These are phyloP conservation scores for Hericium rajendrae DNA, from an alignment of 768 basidiomycete species.

Conservation along the genomic window DNA sequence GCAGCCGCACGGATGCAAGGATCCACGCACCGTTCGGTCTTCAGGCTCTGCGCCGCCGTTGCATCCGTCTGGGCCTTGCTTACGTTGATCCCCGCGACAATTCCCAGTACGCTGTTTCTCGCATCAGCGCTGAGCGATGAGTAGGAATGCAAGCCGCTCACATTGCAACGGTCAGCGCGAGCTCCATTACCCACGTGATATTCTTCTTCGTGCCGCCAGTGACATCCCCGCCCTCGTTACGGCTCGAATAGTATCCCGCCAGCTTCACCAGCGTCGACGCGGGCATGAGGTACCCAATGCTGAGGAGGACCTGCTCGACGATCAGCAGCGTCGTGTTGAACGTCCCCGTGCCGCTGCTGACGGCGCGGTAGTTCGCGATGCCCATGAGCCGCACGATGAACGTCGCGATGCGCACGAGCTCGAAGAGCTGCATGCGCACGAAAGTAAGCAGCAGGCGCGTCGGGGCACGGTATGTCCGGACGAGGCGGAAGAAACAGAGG, in stretches of 20 bases:
- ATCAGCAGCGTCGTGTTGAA: background rate
- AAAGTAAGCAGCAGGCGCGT: background rate
- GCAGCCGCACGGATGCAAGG: too few relatives aligned
- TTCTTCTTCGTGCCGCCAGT: background rate
- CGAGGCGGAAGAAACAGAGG: background rate
- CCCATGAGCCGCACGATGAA: background rate
- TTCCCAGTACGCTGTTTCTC: background rate
- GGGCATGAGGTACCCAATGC: background rate
- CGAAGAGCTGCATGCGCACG: background rate
- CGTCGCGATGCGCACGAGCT: background rate
- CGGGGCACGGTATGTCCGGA: background rate
- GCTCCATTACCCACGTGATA: background rate
- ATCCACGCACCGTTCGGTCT: background rate
- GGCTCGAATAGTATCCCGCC: background rate
- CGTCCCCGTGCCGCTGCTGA: background rate
- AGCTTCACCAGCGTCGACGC: background rate
- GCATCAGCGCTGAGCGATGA: background rate
- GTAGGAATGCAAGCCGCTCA: background rate
- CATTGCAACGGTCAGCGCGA: background rate
- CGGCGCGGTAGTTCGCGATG: background rate
- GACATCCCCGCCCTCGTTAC: background rate
- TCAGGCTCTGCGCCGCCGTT: background rate
- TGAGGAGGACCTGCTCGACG: background rate
- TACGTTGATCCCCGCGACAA: background rate
- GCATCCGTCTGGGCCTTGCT: background rate